Percentiles rank a stretch among this genome's conserved stretches.
Conservation (phyloP, 177 flowering plant species). For the Vitis hybrid region DNA sequence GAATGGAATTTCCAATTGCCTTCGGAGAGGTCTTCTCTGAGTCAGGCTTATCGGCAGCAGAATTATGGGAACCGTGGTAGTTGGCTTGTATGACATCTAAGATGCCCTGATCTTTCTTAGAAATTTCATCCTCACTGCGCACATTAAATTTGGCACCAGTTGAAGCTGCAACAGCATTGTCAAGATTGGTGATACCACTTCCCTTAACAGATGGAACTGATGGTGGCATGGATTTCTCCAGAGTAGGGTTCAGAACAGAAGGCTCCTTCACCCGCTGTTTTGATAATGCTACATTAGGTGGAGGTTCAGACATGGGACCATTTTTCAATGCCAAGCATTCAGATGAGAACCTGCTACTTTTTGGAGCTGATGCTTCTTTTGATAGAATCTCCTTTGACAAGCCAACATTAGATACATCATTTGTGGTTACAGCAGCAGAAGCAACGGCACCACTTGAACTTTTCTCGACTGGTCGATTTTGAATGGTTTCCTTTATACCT, state of each 20-base stretch:
- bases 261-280: conserved; percentile 12
- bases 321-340: conserved; percentile 8
- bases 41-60: conserved; percentile 10
- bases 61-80: conserved; percentile 3
- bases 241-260: conserved; percentile 6
- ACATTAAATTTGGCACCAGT: conserved; percentile 8
- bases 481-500: conserved; percentile 19
- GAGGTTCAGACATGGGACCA: conserved; percentile 16
- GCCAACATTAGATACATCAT: conserved; percentile 11
- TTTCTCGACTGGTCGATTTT: conserved; percentile 29
- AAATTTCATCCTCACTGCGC: conserved; percentile 8
- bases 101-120: conserved; percentile 14
- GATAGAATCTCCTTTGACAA: conserved; percentile 11
- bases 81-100: conserved; percentile 3
- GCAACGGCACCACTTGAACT: conserved; percentile 15
- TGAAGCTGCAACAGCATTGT: conserved; percentile 2
- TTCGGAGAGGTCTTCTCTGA: conserved; percentile 10
- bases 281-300: conserved; percentile 9
- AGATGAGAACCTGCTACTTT: conserved; percentile 5
- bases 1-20: conserved; percentile 26
- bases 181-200: conserved; percentile 2
- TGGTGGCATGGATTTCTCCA: conserved; percentile 6
- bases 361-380: conserved; percentile 24
- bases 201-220: conserved; percentile 9
- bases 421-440: conserved; percentile 16